These are phyloP conservation scores for Quercus lobata DNA, from an alignment of 331 rosid species.

Conservation along the genomic window DNA sequence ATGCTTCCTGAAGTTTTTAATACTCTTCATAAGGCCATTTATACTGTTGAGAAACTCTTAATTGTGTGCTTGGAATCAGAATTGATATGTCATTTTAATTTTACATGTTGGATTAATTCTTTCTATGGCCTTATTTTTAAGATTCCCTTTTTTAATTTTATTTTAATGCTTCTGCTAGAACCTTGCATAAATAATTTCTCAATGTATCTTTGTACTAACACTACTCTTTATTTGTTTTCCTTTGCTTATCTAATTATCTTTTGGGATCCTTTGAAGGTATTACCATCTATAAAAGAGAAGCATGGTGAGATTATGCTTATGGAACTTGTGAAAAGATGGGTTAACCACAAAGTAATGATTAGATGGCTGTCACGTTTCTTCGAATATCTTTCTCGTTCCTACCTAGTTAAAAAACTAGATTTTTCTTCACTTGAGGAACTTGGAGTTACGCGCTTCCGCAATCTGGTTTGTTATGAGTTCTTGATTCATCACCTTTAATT, in stretches of 20 bases:
- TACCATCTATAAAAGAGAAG: conserved; percentile 59
- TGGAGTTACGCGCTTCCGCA: conserved; percentile 62
- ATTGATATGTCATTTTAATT: too few species aligned
- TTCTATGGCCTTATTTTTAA: too few species aligned
- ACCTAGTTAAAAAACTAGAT: conserved; percentile 41
- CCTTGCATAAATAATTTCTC: too few species aligned
- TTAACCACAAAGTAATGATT: conserved; percentile 58
- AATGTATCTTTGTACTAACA: too few species aligned
- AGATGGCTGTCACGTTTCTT: conserved; percentile 78
- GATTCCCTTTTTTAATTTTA: too few species aligned
- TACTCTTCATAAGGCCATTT: too few species aligned
- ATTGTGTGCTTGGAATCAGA: too few species aligned
- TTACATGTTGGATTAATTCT: too few species aligned
- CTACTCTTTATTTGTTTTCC: not conserved
- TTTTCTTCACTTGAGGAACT: conserved; percentile 44
- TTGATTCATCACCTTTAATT: not conserved
- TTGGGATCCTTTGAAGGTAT: conserved; percentile 33
- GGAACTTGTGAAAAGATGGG: conserved; percentile 75
- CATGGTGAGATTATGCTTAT: conserved; percentile 71
- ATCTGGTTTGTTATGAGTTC: conserved; percentile 43
- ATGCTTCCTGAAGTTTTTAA: too few species aligned
- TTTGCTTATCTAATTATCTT: too few species aligned
- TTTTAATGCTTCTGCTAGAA: too few species aligned
- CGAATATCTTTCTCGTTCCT: conserved; percentile 63
- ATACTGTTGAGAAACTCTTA: too few species aligned